phyloP scores from a whole-genome alignment of 495 filamentous ascomycete genomes.

The Penicillium egyptiacum region DNA sequence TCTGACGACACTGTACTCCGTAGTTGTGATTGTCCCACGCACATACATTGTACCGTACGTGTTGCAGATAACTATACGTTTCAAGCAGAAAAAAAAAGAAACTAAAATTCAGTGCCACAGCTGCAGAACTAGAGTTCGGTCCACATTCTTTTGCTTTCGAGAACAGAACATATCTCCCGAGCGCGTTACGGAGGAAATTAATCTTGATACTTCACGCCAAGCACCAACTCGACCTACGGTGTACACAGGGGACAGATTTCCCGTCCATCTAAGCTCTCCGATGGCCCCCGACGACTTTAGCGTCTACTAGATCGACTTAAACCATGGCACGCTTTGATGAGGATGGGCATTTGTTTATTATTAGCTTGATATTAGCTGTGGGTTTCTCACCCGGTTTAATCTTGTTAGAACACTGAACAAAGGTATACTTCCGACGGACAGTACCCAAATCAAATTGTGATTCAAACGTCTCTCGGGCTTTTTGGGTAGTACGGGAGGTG shows the following conservation, averaged over 20 bases:
- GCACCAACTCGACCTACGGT: conserved; percentile 23
- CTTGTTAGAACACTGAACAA: not conserved
- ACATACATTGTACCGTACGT: not conserved
- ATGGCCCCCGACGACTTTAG: conserved; percentile 22
- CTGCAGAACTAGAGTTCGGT: not conserved
- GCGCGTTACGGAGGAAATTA: not conserved
- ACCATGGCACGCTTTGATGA: conserved; percentile 36
- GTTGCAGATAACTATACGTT: not conserved
- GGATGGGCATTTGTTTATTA: conserved; percentile 23
- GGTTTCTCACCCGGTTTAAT: conserved; percentile 4
- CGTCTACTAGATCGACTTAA: conserved; percentile 26
- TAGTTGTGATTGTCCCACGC: not conserved
- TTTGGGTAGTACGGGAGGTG: not conserved
- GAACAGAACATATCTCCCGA: not conserved
- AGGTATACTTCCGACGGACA: conserved; percentile 8
- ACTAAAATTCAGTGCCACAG: not conserved
- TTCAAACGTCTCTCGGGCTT: conserved; percentile 5
- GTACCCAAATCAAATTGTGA: conserved; percentile 3
- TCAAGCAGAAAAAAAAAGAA: not conserved
- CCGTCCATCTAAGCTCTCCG: conserved; percentile 25
- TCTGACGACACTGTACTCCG: not conserved
- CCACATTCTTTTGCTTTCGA: not conserved
- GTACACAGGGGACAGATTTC: conserved; percentile 19
- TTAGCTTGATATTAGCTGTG: conserved; percentile 17
- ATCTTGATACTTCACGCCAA: conserved; percentile 6